Conservation (phyloP, 768 basidiomycete genomes). For the Calocybe cyanea region DNA sequence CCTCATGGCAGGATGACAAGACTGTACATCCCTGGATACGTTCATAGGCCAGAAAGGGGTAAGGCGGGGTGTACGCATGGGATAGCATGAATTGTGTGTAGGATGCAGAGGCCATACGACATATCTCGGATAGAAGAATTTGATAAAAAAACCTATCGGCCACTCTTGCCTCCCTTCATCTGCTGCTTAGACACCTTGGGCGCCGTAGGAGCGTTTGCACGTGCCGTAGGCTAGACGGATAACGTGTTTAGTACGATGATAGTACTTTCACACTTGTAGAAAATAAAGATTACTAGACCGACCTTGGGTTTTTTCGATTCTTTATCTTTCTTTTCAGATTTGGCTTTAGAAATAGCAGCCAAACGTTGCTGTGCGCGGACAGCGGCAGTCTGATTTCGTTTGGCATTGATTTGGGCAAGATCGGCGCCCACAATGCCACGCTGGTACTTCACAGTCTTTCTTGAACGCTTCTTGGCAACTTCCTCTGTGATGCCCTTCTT, state of each 20-base stretch:
- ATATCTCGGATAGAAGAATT: conserved; percentile 19
- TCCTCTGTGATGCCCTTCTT: conserved; percentile 99
- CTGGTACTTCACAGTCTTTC: conserved; percentile 95
- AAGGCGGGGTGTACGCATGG: conserved; percentile 17
- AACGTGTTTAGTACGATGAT: conserved; percentile 1
- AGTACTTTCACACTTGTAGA: neutral
- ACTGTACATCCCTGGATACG: neutral
- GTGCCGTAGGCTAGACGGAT: conserved; percentile 44
- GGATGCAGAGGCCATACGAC: conserved; percentile 24
- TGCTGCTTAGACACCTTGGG: conserved; percentile 94
- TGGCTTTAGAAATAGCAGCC: conserved; percentile 89
- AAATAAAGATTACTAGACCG: conserved; percentile 15
- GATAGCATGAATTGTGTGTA: conserved; percentile 23
- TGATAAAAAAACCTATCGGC: conserved; percentile 45
- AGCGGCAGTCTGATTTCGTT: conserved; percentile 87
- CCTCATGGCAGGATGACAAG: neutral
- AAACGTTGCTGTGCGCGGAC: conserved; percentile 77
- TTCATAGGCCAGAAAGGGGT: neutral
- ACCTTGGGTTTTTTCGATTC: conserved; percentile 89
- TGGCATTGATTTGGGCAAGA: conserved; percentile 85
- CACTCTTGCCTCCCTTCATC: conserved; percentile 88
- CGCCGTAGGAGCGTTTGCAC: conserved; percentile 49
- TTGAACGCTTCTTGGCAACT: conserved; percentile 97
- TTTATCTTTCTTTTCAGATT: conserved; percentile 96
- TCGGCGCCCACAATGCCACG: conserved; percentile 98